Base-by-base conservation (phyloP, 2,329 filamentous ascomycete species). In the Thyridium curvatum region DNA sequence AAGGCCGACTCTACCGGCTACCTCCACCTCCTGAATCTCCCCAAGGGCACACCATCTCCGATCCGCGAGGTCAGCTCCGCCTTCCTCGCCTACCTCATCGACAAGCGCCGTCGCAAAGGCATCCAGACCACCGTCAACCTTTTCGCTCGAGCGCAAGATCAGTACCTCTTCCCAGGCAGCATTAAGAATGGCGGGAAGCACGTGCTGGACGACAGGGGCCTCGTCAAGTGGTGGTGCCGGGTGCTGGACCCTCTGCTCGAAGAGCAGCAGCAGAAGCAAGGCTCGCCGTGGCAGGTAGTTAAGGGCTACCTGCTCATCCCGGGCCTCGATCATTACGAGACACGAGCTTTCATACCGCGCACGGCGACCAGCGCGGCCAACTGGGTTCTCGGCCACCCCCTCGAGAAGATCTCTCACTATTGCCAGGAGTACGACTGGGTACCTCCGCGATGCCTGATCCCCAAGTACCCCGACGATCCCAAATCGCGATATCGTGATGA, bases 1-100 rank as follows among this genome's bases (percentile, higher is more conserved):
- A 98, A 98, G 62, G 93, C 93, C 35, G 93, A 98, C 64, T 96
- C 93, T 9, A 96, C 91, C 0, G 93, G 94, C 17, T 94, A 88
- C 56, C 66, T 96, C 9, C 70, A 81, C 48, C 69, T 84, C 2
- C 66, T 90, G 29, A 65, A 75, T 14, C 66, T 86, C 0, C 75
- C 81, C 13, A 74, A 67, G 48, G 71, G 75, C n/a, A 68, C 72
- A 0, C 69, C 77, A 0, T 93, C 86, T 4, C 88, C 88, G 0
- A 74, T 95, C 36, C 79, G 85, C 45, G 71, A 79, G 26, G 74
- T 94, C 33, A 84, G 82, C 35, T 78, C 80, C 5, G 76, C 80
- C 0, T 95, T 97, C 48, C 60, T 98, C 16, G 69, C 76, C 10
- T 86, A 85, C 62, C 70, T 98, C 1, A 72, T 93, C 18, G 73